These are phyloP conservation scores for Adansonia rubrostipa DNA, from an alignment of 441 rosid genomes.

Conservation along the genomic window DNA sequence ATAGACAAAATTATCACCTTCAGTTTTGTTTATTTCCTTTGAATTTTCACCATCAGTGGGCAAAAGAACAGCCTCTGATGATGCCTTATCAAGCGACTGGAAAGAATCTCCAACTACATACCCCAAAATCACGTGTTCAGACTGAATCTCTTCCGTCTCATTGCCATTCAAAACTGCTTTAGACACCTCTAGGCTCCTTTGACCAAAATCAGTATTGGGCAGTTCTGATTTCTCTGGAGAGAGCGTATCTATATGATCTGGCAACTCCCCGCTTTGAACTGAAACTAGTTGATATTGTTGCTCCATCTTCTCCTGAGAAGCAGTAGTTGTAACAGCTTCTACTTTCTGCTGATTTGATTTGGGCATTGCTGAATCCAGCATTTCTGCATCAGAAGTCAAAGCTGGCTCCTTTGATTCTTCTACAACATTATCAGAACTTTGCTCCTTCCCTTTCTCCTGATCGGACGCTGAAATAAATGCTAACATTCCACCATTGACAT, in stretches of 20 bases:
- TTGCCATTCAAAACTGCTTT: slow-evolving; percentile 25
- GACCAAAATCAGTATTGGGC: slow-evolving; percentile 25
- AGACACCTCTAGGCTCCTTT: slow-evolving; percentile 33
- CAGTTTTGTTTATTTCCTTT: slow-evolving; percentile 32
- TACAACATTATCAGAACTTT: slow-evolving; percentile 26
- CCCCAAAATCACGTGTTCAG: slow-evolving; percentile 27
- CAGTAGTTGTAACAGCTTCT: slow-evolving; percentile 33
- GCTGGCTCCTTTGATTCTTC: slow-evolving; percentile 35
- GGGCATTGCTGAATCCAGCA: slow-evolving; percentile 25
- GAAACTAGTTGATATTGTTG: slow-evolving; percentile 9
- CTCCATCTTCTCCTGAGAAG: slow-evolving; percentile 32
- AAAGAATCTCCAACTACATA: slow-evolving; percentile 29
- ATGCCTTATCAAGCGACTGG: slow-evolving; percentile 26
- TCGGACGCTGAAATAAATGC: slow-evolving; percentile 33
- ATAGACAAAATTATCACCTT: slow-evolving; percentile 21
- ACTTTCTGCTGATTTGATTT: slow-evolving; percentile 35
- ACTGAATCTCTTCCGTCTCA: slow-evolving; percentile 31
- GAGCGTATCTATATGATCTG: slow-evolving; percentile 19
- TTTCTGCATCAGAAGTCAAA: slow-evolving; percentile 37
- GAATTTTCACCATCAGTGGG: slow-evolving; percentile 33
- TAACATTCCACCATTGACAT: slow-evolving; percentile 30
- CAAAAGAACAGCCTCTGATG: slow-evolving; percentile 21
- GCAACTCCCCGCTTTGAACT: slow-evolving; percentile 18
- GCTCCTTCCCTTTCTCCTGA: slow-evolving; percentile 36
- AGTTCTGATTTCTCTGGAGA: slow-evolving; percentile 26